Base-by-base conservation (phyloP, 495 filamentous ascomycete species). In the Penicillium macrosclerotiorum region DNA sequence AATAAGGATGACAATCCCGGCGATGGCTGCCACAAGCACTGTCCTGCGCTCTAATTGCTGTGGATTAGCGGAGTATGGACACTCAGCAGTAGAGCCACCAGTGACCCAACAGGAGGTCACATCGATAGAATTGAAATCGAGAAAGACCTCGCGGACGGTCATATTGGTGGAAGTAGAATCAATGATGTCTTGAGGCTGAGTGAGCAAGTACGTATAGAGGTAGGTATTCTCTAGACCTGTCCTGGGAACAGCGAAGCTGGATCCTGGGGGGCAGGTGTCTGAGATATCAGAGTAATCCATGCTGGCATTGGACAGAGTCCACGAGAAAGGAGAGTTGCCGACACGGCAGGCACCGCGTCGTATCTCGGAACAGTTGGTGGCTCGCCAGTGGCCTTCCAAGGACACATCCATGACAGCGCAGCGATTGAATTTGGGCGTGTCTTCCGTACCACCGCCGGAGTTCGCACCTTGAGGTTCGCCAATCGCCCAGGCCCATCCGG, bases 171-270 rank as follows among this genome's bases (percentile, higher is more conserved):
- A 66, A 1, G 59, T 11, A 13, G 59, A 42, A 40, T 65, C 51
- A 19, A 64, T 59, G 16, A 51, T 50, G 5, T 44, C 50, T 36
- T 44, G 55, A 14, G 54, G 52, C 38, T 51, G 52, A 2, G 49
- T 34, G 5, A 69, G 53, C 2, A 72, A 45, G 22, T 61, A 47
- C 5, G 56, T 55, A 44, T 69, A 69, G 13, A 86, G 65, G 43
- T 81, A 82, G 9, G 59, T 68, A 58, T 84, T 86, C 59, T 86
- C 82, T 5, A 85, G 63, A 4, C 74, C 76, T 2, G 80, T 84
- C 29, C 79, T 74, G 0, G 82, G 82, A 1, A 74, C 72, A 8
- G 65, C 55, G 48, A 84, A 79, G 5, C 33, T 51, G 29, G 66
- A 71, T 20, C 63, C 54, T 0, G 51, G 20, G 1, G 75, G 69